Evolutionary conservation across 2,329 filamentous ascomycete species (phyloP), one percentile per base, ranked within the genome.

Genomic region (Botryotinia narcissicola): DNA sequence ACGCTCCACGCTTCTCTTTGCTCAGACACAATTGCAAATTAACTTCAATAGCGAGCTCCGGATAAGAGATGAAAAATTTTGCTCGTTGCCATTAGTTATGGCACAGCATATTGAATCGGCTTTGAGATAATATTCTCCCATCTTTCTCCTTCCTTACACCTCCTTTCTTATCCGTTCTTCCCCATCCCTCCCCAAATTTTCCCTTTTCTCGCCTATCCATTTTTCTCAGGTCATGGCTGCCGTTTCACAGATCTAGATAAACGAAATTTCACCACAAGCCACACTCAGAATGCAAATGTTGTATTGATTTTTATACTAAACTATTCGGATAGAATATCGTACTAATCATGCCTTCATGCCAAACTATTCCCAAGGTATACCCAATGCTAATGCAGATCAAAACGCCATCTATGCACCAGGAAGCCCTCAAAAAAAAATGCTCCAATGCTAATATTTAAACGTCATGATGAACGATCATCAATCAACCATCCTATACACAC

Each of bases 361-460:
- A 44, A 63, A 20, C 16, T n/a, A 8, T n/a, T 29, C 37, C 37
- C 61, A 44, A 63, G 61, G 61, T 63, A 67, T 67, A n/a, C 46
- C 64, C 35, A 59, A 64, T 62, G 40, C 61, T 5, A 44, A 63
- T 63, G 29, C 61, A n/a, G 5, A 68, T 32, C 14, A 57, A 69
- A 69, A 69, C 66, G 25, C 66, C 66, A 57, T 69, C 18, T 32
- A 42, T 42, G n/a, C n/a, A 69, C 48, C 66, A 44, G 18, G 25
- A 40, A 42, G 5, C 16, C 54, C 48, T n/a, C 29, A 57, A 10
- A n/a, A 10, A n/a, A n/a, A 42, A 7, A 57, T 54, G 3, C 22
- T 48, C 6, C n/a, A 32, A 32, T 32, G 48, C 18, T 42, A 32
- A 29, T 57, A 44, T 57, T 16, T 35, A 29, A 57, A 42, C 25